Conservation (phyloP, 192 early-diverging fungal genomes). For the Backusella mclennaniae region DNA sequence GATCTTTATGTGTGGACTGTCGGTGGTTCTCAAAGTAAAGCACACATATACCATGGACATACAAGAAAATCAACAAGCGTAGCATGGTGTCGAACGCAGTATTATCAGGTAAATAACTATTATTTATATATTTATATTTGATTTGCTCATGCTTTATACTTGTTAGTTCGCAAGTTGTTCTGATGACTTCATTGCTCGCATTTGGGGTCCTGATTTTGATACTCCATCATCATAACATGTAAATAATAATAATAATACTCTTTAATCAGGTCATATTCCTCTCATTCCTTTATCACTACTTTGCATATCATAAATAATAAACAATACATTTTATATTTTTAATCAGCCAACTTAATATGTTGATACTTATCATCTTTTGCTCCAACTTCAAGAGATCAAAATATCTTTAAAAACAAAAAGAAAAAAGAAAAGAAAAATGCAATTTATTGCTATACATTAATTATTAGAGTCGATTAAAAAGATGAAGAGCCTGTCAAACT, state of each 20-base stretch:
- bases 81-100: constrained; percentile 60
- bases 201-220: constrained; percentile 58
- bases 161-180: constrained; percentile 70
- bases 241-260: background rate
- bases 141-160: background rate
- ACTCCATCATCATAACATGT: background rate
- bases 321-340: too few species aligned
- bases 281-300: too few species aligned
- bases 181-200: constrained; percentile 70
- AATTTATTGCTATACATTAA: too few species aligned
- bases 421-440: too few species aligned
- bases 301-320: too few species aligned
- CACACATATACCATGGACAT: constrained; percentile 64
- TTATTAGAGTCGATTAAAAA: too few species aligned
- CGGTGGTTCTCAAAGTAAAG: constrained; percentile 39
- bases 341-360: too few species aligned
- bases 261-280: too few species aligned
- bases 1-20: constrained; percentile 74
- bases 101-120: constrained; percentile 42
- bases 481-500: too few species aligned
- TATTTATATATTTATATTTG: background rate
- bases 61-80: constrained; percentile 69
- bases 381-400: too few species aligned
- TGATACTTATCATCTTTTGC: too few species aligned
- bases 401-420: too few species aligned